Base-by-base conservation (phyloP, 805 yeast species). In the Ogataea saltuana region DNA sequence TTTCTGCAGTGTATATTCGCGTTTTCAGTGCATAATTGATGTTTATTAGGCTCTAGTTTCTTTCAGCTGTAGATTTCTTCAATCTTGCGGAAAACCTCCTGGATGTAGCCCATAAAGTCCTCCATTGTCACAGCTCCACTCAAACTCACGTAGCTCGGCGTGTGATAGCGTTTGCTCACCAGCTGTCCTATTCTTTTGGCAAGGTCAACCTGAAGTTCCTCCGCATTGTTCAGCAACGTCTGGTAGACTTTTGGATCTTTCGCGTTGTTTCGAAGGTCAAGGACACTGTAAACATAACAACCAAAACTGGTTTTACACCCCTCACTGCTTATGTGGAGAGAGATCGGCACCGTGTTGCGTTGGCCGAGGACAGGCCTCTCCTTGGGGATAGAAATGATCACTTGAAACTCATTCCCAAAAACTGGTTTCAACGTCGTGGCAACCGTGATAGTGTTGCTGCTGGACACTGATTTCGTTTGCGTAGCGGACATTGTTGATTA, bases 81-180 rank as follows among this genome's bases (percentile, higher is more conserved):
- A 11, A 73, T 60, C 18, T 58, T 41, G 3, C 54, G 49, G 4
- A 68, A 39, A 0, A 67, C 48, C 13, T 54, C 56, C 39, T 58
- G 65, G 5, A 65, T 56, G 26, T 59, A 51, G 2, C 44, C 42
- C 4, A 67, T 30, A 28, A 65, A 56, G 18, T 72, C 71, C 13
- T 65, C 67, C 6, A 61, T 42, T 2, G 57, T 54, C 22, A 73
- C 58, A 13, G 56, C 48, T 0, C 78, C 80, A 47, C 69, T 70
- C 6, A 74, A 45, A 46, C 70, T 65, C 4, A 74, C 75, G 50
- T 76, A 76, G 13, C 70, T 58, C 2, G 81, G 81, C 11, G 58
- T 51, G 2, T 54, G 52, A 42, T 64, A 73, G 44, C 67, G 72
- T 45, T 65, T 67, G 4, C 69, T 60, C 0, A 75, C 49, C n/a